Base-by-base conservation (phyloP, 352 stramenopile species). In the Globisporangium nagaii region DNA sequence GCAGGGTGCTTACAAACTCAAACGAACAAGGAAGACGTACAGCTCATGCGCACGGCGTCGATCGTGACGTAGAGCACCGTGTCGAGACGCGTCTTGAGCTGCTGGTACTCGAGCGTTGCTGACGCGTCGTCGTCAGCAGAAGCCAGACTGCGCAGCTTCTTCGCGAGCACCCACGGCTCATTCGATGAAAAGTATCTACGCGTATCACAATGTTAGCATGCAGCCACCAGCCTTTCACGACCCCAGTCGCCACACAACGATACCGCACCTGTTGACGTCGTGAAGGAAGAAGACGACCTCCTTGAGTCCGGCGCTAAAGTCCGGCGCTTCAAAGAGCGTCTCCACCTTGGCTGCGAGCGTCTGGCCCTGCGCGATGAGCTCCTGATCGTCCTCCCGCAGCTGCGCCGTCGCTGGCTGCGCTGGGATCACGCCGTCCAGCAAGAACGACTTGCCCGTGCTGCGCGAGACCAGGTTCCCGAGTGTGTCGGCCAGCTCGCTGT, bases 401-500 rank as follows among this genome's bases (percentile, higher is more conserved):
- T 53, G 31, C n/a, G 70, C n/a, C n/a, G n/a, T n/a, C n/a, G n/a
- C 50, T 27, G 80, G 71, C 19, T 62, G 60, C 11, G 59, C 56
- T 0, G 84, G 84, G 7, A 94, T 25, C 9, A 63, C 48, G 17
- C 81, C 81, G 20, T 73, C 62, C 13, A 49, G 49, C 6, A 94
- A 61, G 20, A 94, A 83, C 24, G 81, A 70, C 22, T 87, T 86
- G 36, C 63, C 80, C 30, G 81, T 94, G 53, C 73, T 79, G 28
- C 84, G 76, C 4, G 80, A 87, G 30, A 89, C 75, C 13, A 97
- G 69, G 53, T 97, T 97, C n/a, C 90, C 90, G 12, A 96, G 73
- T 17, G 86, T 96, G 45, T 96, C 86, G 32, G 85, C 87, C 1
- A 96, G 72, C 62, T 99, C 96, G 35, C 87, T 91, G 80, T 99